Percentiles rank a stretch among this genome's conserved stretches.
Evolutionary conservation across 2,329 filamentous ascomycete species (phyloP).

Genomic region (Lachnellula arida): DNA sequence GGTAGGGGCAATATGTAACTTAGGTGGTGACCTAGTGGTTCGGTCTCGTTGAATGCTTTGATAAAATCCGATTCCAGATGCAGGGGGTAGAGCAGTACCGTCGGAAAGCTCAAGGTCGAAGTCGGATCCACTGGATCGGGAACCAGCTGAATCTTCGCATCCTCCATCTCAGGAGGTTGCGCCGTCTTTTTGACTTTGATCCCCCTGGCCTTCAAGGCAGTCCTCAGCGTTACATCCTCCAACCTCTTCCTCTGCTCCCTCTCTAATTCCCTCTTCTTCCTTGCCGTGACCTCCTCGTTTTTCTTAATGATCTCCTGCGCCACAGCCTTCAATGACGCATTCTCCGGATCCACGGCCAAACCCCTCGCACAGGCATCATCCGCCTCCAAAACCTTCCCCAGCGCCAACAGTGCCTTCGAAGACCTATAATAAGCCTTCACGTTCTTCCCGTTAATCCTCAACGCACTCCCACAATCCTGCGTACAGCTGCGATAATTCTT

Average conservation of each 20-base stretch:
- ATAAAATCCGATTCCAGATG: slow-evolving; percentile 84
- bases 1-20: slow-evolving; percentile 81
- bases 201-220: slow-evolving; percentile 63
- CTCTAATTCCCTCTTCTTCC: slow-evolving; percentile 52
- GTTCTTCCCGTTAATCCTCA: slow-evolving; percentile 75
- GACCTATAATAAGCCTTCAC: slow-evolving; percentile 91
- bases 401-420: slow-evolving; percentile 68
- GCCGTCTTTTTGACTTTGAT: slow-evolving; percentile 64
- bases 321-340: slow-evolving; percentile 60
- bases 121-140: slow-evolving; percentile 69
- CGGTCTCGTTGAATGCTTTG: slow-evolving; percentile 76
- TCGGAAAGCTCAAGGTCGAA: slow-evolving; percentile 70
- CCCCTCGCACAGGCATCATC: slow-evolving; percentile 73
- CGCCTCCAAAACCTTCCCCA: slow-evolving; percentile 76
- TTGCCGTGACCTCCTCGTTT: slow-evolving; percentile 49
- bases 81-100: slow-evolving; percentile 79
- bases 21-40: slow-evolving; percentile 72
- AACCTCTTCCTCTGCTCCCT: slow-evolving; percentile 49
- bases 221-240: slow-evolving; percentile 57
- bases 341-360: slow-evolving; percentile 64
- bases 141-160: slow-evolving; percentile 65
- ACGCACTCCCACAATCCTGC: slow-evolving; percentile 73
- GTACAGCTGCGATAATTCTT: slow-evolving; percentile 85
- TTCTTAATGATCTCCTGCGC: slow-evolving; percentile 59
- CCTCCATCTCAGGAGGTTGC: slow-evolving; percentile 81